Conservation (phyloP, 129 eudicot genomes). For the Tagetes patula region DNA sequence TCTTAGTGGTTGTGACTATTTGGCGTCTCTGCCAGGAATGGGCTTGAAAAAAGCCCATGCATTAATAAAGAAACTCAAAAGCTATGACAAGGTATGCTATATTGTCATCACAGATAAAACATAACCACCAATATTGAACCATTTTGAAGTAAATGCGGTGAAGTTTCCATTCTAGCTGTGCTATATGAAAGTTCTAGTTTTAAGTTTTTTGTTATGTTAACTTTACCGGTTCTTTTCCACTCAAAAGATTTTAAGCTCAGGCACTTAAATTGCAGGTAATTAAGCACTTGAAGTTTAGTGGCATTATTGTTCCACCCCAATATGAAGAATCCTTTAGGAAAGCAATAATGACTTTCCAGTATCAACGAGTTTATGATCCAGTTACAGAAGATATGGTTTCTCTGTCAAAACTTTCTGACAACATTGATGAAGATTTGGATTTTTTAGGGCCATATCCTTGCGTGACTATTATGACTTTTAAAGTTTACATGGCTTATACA, state of each 20-base stretch:
- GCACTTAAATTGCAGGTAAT: slow-evolving; percentile 55
- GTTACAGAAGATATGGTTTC: slow-evolving; percentile 63
- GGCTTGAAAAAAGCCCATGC: slow-evolving; percentile 91
- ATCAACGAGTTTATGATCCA: slow-evolving; percentile 95
- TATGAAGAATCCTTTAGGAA: slow-evolving; percentile 86
- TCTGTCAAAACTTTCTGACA: slow-evolving; percentile 49
- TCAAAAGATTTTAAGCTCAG: background rate
- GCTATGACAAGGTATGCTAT: slow-evolving; percentile 59
- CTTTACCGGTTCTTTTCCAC: background rate
- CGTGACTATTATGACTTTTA: background rate
- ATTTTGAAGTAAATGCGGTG: background rate
- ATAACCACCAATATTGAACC: background rate
- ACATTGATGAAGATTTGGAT: slow-evolving; percentile 56
- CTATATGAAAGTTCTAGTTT: background rate
- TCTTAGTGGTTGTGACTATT: slow-evolving; percentile 91
- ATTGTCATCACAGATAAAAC: background rate
- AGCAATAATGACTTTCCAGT: slow-evolving; percentile 81
- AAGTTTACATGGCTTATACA: background rate
- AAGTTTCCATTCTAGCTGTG: background rate
- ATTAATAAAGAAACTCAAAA: slow-evolving; percentile 70
- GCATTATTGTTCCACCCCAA: slow-evolving; percentile 50
- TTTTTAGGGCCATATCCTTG: slow-evolving; percentile 99
- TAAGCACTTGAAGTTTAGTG: slow-evolving; percentile 80
- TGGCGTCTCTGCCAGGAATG: slow-evolving; percentile 95
- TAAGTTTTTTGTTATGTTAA: background rate